Evolutionary conservation across 352 stramenopile species (phyloP), one percentile per base, ranked within the genome.

Genomic region (Phytophthora capsici): DNA sequence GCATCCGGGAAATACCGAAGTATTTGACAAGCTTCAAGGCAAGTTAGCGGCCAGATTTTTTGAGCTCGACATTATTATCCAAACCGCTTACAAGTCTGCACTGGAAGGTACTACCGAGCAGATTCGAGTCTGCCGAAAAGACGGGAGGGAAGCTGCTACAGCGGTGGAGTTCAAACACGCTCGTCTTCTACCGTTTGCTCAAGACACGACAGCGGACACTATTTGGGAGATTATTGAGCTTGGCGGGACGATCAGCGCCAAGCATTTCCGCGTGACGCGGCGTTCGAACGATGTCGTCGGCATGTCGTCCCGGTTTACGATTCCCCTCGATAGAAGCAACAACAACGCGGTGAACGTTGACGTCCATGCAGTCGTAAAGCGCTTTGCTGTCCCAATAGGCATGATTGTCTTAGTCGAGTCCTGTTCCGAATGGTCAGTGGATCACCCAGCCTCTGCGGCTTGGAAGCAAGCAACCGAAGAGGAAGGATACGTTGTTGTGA

Each of bases 171-270:
- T 69, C 40, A 37, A 57, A 14, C 50, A 63, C 9, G 20, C 28
- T 46, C 52, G 60, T 14, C 32, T 63, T 14, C 32, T 69, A 4
- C 60, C 60, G 3, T 69, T 63, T 13, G 45, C 12, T 3, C 36
- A 54, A 37, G 45, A 46, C 10, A 17, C 38, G 6, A 65, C 47
- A 3, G 36, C 45, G 1, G 63, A 37, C 5, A 53, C 53, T 0
- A 30, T 69, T 36, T 69, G 60, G 60, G 44, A 63, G 60, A 46
- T 49, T 8, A 58, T 69, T 17, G 37, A 43, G 14, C 17, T 63
- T 0, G 60, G 60, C 13, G 45, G 43, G 1, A 8, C 57, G 25
- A 10, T 34, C 5, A 34, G 26, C 10, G 36, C 58, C 12, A 8
- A 30, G 22, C 20, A 53, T 1, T 32, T 48, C 3, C 46, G n/a